These are phyloP conservation scores for Metschnikowia kunwiensis DNA, from an alignment of 805 yeast genomes.

Conservation along the genomic window DNA sequence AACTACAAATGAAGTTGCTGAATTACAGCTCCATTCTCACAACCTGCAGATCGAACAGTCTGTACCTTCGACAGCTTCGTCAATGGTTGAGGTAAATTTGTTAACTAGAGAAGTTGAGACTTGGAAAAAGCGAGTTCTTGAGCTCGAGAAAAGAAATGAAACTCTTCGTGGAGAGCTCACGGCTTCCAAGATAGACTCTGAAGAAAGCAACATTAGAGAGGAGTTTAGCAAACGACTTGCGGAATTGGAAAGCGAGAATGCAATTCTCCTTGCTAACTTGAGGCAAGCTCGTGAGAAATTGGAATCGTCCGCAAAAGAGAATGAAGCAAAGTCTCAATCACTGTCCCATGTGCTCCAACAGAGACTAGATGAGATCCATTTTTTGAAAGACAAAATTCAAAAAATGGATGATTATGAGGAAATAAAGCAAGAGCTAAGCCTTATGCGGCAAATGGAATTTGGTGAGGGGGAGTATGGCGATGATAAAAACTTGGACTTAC, in stretches of 20 bases:
- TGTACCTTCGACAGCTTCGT: slow-evolving; percentile 29
- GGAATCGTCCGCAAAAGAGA: slow-evolving; percentile 21
- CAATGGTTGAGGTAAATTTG: slow-evolving; percentile 56
- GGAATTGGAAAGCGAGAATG: slow-evolving; percentile 69
- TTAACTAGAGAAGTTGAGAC: slow-evolving; percentile 73
- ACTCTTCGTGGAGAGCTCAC: slow-evolving; percentile 66
- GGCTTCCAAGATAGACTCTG: slow-evolving; percentile 46
- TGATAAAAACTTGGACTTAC: slow-evolving; percentile 46
- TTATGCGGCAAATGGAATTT: slow-evolving; percentile 73
- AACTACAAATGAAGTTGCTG: slow-evolving; percentile 61
- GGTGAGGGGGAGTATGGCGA: slow-evolving; percentile 45
- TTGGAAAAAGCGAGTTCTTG: slow-evolving; percentile 62
- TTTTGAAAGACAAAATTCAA: slow-evolving; percentile 48
- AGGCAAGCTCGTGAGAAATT: slow-evolving; percentile 45
- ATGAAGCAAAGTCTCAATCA: slow-evolving; percentile 34
- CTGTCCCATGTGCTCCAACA: slow-evolving; percentile 46
- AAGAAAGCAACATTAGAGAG: slow-evolving; percentile 39
- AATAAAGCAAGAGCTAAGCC: slow-evolving; percentile 68
- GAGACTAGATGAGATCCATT: slow-evolving; percentile 48
- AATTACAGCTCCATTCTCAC: slow-evolving; percentile 52
- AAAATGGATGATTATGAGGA: slow-evolving; percentile 73
- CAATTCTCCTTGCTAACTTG: slow-evolving; percentile 54
- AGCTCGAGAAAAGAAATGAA: slow-evolving; percentile 75
- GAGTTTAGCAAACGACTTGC: slow-evolving; percentile 44
- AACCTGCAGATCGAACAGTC: slow-evolving; percentile 40